Base-by-base conservation (phyloP, 169 alveolate genomes). In the Plasmodium adleri region DNA sequence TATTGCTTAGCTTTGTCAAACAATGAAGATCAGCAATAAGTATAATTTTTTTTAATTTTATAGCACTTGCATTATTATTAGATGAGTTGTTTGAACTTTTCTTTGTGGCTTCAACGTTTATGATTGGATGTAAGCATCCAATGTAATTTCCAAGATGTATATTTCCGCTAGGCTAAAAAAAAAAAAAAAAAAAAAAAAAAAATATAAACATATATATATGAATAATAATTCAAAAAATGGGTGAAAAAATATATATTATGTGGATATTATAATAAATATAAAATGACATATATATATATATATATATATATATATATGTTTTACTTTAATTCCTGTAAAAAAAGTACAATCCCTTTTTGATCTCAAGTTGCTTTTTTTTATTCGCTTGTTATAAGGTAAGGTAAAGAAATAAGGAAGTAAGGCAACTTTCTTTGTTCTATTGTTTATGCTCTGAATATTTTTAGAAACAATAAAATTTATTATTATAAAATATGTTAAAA, bases 271-370 rank as follows among this genome's bases (percentile, higher is more conserved):
- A 1, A 24, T 20, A 63, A 8, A 66, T 52, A 49, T 32, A 6
- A 32, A 43, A 39, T 54, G 12, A 56, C 15, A 56, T 15, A 52
- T 28, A 26, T 0, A 64, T 5, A 13, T n/a, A 70, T 45, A 47
- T n/a, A 17, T 68, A 6, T 15, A 15, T 56, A 56, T 56, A 15
- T 15, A 15, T 56, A 56, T 56, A 4, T 56, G n/a, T 8, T 1
- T 80, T 80, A 80, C 90, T 64, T 80, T 80, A 15, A 80, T 80
- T 24, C 90, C 90, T 4, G 90, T 80, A 32, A 80, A 43, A 49
- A 66, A 80, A 9, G 90, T 80, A 54, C 90, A 62, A 10, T 54
- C 59, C 4, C 22, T 78, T 78, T 47, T 78, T 32, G 67, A 43
- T 24, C 39, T 58, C 43, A 32, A 56, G 6, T 56, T 54, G 5